Conservation (phyloP, 495 filamentous ascomycete genomes). For the Sordaria brevicollis region DNA sequence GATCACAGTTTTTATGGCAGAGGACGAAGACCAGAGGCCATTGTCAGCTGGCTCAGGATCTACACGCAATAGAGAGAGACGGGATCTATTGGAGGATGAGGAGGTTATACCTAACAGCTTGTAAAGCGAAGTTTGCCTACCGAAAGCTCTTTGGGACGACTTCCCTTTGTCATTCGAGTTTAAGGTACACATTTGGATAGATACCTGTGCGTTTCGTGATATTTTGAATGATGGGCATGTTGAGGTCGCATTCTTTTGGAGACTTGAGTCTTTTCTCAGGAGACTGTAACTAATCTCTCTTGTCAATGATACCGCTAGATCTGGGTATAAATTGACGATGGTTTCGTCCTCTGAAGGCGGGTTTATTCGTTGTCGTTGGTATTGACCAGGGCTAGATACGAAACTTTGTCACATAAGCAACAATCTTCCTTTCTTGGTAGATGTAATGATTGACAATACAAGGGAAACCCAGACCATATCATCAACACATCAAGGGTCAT, state of each 20-base stretch:
- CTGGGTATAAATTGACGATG: not conserved
- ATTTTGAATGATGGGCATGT: not conserved
- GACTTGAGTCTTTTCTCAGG: too few relatives aligned
- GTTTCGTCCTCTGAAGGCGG: not conserved
- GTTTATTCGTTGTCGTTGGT: not conserved
- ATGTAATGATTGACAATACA: not conserved
- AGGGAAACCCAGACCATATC: not conserved
- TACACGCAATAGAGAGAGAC: not conserved
- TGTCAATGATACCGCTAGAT: not conserved
- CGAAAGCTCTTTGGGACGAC: not conserved
- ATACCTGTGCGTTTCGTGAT: not conserved
- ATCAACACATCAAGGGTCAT: too few relatives aligned
- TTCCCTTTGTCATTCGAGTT: not conserved
- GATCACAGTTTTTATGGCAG: conserved; percentile 12
- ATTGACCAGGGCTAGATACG: not conserved
- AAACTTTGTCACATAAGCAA: not conserved
- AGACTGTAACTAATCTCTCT: not conserved
- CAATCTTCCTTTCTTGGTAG: not conserved
- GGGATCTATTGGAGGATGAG: conserved; percentile 15
- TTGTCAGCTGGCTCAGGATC: not conserved
- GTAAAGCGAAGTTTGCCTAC: not conserved
- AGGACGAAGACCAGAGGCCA: conserved; percentile 7
- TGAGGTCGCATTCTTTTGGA: not conserved
- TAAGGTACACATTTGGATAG: not conserved
- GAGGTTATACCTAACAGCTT: conserved; percentile 16